Percentiles rank a stretch among this genome's conserved stretches.
Evolutionary conservation across 345 rosid genomes (phyloP).

Genomic region (Cardiospermum halicacabum): DNA sequence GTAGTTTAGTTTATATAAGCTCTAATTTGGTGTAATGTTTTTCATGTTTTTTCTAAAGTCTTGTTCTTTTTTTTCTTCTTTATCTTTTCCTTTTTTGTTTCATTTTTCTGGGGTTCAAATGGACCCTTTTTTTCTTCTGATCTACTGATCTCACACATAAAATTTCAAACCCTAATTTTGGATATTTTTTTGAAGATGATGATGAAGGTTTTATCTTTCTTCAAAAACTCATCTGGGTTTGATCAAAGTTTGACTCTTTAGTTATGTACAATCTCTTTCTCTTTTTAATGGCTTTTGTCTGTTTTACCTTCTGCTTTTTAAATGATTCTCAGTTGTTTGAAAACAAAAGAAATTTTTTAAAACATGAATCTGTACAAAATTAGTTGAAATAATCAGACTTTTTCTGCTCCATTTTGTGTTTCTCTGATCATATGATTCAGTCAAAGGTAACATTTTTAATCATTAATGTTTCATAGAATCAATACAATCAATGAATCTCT

Average conservation of each 20-base stretch:
- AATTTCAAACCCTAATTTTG: too few relatives aligned
- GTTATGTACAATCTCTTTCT: not conserved
- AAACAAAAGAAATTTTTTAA: too few relatives aligned
- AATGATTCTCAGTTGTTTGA: not conserved
- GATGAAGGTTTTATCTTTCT: not conserved
- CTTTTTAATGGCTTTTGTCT: too few relatives aligned
- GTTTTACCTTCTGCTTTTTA: not conserved
- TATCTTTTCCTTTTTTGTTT: constrained; percentile 18
- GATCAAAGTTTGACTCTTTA: not conserved
- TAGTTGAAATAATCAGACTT: not conserved
- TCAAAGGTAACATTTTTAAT: constrained; percentile 13
- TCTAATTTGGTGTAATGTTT: not conserved
- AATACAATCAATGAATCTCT: constrained; percentile 12
- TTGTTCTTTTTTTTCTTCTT: not conserved
- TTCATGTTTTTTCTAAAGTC: constrained; percentile 15
- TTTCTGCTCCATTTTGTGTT: not conserved
- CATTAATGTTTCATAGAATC: constrained; percentile 3
- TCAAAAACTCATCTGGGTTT: not conserved
- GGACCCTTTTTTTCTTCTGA: constrained; percentile 5
- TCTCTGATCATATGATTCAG: constrained; percentile 21
- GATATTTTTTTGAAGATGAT: too few relatives aligned
- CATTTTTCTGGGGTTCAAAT: constrained; percentile 1
- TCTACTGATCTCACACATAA: constrained; percentile 15
- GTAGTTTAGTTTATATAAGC: too few relatives aligned
- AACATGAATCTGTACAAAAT: not conserved